Conservation (phyloP, 2,329 filamentous ascomycete genomes). For the Botrytis fragariae region DNA sequence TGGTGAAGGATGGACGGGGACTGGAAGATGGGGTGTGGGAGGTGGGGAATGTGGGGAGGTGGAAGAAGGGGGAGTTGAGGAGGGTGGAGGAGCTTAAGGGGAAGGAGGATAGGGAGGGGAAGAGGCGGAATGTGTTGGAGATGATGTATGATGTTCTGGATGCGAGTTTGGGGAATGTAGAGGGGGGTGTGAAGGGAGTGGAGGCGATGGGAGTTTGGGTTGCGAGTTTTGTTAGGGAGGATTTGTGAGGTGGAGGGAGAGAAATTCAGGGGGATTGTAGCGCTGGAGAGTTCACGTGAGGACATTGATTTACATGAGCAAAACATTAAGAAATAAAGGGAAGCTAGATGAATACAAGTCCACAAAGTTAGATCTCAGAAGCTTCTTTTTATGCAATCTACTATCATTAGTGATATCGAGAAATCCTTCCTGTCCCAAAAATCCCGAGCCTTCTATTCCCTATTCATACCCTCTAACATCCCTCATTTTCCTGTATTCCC, state of each 20-base stretch:
- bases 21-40: slow-evolving; percentile 51
- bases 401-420: neutral
- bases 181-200: slow-evolving; percentile 36
- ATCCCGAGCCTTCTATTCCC: accelerated
- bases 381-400: accelerated
- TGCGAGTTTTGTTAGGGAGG: slow-evolving; percentile 22
- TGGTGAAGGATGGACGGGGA: slow-evolving; percentile 41
- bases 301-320: neutral
- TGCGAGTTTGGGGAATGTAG: slow-evolving; percentile 20
- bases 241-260: neutral
- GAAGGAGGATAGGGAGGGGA: slow-evolving; percentile 33
- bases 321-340: neutral
- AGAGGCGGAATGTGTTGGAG: slow-evolving; percentile 28
- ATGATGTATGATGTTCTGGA: slow-evolving; percentile 30
- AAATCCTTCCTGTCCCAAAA: neutral
- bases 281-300: neutral
- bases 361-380: neutral
- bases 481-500: neutral
- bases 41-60: slow-evolving; percentile 37
- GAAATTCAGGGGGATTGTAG: neutral
- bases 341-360: neutral
- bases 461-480: neutral
- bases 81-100: slow-evolving; percentile 38
- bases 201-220: slow-evolving; percentile 47
- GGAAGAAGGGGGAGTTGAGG: slow-evolving; percentile 35